phyloP scores from a whole-genome alignment of 805 yeast genomes.

The Candida xiaguanensis region DNA sequence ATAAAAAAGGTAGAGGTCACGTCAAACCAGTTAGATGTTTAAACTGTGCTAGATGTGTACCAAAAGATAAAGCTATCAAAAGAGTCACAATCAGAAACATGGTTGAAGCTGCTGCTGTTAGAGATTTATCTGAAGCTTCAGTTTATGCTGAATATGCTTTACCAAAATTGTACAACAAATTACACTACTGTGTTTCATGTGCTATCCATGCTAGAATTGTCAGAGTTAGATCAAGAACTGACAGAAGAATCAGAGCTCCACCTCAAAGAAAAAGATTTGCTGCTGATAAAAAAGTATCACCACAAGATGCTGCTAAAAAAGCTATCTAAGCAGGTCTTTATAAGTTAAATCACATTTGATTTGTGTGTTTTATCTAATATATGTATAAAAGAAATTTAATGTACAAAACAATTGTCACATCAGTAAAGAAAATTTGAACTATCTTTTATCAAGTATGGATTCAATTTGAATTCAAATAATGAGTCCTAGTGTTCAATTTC shows the following conservation, averaged over 20 bases:
- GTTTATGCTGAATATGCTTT: conserved; percentile 98
- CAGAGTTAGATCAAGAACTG: conserved; percentile 98
- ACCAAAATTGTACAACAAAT: conserved; percentile 99
- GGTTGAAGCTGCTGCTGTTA: conserved; percentile 99
- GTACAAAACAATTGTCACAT: conserved; percentile 1
- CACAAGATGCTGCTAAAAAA: conserved; percentile 96
- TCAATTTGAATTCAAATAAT: too few species aligned
- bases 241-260: conserved; percentile 98
- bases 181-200: conserved; percentile 99
- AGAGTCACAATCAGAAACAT: conserved; percentile 99
- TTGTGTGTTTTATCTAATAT: not conserved
- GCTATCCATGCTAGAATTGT: conserved; percentile 99
- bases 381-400: conserved; percentile 2
- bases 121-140: conserved; percentile 99
- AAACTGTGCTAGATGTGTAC: conserved; percentile 99
- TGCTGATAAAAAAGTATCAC: conserved; percentile 93
- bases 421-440: not conserved
- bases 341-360: not conserved
- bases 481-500: too few species aligned
- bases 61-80: conserved; percentile 99
- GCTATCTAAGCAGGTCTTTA: conserved; percentile 35
- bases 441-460: too few species aligned
- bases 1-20: conserved; percentile 99
- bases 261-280: conserved; percentile 99
- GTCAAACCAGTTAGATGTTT: conserved; percentile 99